Conservation (phyloP, 23 red algal species). For the Cyanidiococcus yangmingshanensis region DNA sequence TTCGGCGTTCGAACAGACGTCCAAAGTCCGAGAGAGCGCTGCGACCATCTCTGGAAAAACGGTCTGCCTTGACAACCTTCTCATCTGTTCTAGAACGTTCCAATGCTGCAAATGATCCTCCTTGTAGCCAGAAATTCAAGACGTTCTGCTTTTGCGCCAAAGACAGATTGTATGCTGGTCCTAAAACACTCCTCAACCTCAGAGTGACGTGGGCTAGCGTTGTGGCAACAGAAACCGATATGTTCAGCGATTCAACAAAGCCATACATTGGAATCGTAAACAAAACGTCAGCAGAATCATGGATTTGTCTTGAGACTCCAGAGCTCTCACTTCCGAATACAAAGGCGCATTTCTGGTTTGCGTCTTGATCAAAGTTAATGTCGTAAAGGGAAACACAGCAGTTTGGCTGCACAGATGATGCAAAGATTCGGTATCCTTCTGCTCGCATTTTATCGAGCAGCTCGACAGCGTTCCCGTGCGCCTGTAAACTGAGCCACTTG, state of each 20-base stretch:
- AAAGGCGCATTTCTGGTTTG: constrained; percentile 29
- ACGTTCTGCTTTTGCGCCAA: neutral
- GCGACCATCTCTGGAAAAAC: neutral
- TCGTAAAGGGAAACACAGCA: constrained; percentile 27
- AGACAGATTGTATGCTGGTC: neutral
- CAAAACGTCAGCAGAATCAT: constrained; percentile 33
- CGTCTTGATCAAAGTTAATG: constrained; percentile 18
- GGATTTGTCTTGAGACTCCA: constrained; percentile 40
- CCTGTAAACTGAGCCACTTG: constrained; percentile 42
- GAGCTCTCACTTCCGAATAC: constrained; percentile 66
- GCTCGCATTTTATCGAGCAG: constrained; percentile 9
- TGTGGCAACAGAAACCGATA: constrained; percentile 58
- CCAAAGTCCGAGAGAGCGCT: neutral
- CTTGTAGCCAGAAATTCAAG: neutral
- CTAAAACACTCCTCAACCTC: neutral
- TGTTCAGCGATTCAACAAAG: constrained; percentile 73
- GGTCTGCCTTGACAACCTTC: neutral
- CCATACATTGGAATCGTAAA: constrained; percentile 80
- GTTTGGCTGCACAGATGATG: constrained; percentile 29
- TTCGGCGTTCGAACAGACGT: neutral
- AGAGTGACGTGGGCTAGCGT: neutral
- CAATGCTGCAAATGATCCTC: neutral
- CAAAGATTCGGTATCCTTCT: constrained; percentile 38
- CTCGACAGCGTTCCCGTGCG: constrained; percentile 23
- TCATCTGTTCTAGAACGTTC: neutral